Evolutionary conservation across 768 basidiomycete species (phyloP).

Genomic region (Auriscalpium microsporum): DNA sequence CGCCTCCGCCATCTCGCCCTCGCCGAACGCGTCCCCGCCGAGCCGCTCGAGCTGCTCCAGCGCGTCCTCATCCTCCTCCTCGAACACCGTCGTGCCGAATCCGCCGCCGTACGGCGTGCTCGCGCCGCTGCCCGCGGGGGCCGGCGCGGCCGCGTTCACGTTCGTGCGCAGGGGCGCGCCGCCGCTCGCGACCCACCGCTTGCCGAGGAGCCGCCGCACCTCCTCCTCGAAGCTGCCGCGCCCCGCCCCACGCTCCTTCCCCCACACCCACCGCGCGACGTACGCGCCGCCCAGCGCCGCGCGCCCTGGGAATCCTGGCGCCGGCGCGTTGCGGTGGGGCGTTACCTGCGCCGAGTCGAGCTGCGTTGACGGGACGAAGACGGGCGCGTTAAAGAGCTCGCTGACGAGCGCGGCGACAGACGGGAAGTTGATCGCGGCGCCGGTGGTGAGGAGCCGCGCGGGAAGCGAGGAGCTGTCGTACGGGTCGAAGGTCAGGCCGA

Average conservation of each 20-base stretch:
- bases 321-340: constrained; percentile 69
- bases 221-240: constrained; percentile 74
- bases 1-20: constrained; percentile 28
- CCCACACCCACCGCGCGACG: constrained; percentile 82
- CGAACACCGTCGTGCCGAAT: constrained; percentile 43
- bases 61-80: constrained; percentile 76
- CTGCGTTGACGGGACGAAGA: constrained; percentile 67
- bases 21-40: constrained; percentile 29
- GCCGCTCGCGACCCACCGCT: constrained; percentile 66
- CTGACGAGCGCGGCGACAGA: constrained; percentile 71
- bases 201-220: constrained; percentile 58
- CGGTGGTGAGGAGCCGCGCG: constrained; percentile 56
- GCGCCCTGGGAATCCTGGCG: constrained; percentile 57
- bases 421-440: constrained; percentile 80
- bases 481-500: constrained; percentile 58
- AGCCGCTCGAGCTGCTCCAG: constrained; percentile 47
- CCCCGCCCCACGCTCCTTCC: constrained; percentile 45
- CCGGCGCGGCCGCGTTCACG: constrained; percentile 40
- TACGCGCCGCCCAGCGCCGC: constrained; percentile 71
- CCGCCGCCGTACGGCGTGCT: constrained; percentile 61
- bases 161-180: constrained; percentile 52
- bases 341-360: constrained; percentile 68
- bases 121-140: constrained; percentile 43
- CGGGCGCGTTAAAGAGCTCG: constrained; percentile 76
- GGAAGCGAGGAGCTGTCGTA: constrained; percentile 67